These are phyloP conservation scores for Gossypium rotundifolium DNA, from an alignment of 345 rosid species.

Conservation along the genomic window DNA sequence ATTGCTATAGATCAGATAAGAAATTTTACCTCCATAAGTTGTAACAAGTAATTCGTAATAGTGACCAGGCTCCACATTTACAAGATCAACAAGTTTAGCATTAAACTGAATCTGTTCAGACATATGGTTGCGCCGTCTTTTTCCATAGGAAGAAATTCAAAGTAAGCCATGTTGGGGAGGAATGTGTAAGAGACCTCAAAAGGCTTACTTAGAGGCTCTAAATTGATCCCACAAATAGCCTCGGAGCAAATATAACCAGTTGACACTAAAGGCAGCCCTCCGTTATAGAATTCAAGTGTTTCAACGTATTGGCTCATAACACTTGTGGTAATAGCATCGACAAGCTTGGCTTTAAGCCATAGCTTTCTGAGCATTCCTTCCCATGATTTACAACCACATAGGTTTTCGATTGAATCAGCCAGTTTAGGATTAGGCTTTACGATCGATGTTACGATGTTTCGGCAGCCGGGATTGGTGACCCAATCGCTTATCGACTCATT, in stretches of 20 bases:
- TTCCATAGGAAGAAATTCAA: conserved; percentile 51
- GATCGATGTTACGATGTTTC: conserved; percentile 24
- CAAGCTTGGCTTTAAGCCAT: conserved; percentile 57
- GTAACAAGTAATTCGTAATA: conserved; percentile 52
- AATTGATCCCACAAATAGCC: conserved; percentile 51
- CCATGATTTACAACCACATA: conserved; percentile 45
- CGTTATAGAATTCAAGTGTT: conserved; percentile 44
- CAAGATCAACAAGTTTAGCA: conserved; percentile 39
- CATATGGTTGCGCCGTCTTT: conserved; percentile 15
- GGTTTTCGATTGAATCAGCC: conserved; percentile 32
- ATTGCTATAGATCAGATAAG: not conserved
- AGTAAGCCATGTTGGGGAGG: conserved; percentile 61
- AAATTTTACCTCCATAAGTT: conserved; percentile 40
- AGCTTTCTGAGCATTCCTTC: conserved; percentile 53
- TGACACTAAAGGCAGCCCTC: conserved; percentile 55
- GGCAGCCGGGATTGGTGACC: conserved; percentile 45
- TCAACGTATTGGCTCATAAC: conserved; percentile 59
- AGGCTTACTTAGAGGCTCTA: conserved; percentile 48
- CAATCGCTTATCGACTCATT: conserved; percentile 44
- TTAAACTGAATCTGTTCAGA: conserved; percentile 5
- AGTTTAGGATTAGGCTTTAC: conserved; percentile 30
- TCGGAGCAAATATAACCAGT: conserved; percentile 52
- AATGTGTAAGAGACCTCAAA: conserved; percentile 62
- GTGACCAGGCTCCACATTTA: conserved; percentile 40
- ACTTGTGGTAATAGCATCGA: conserved; percentile 52